phyloP scores from a whole-genome alignment of 2,329 filamentous ascomycete genomes.

The Colletotrichum sp. region DNA sequence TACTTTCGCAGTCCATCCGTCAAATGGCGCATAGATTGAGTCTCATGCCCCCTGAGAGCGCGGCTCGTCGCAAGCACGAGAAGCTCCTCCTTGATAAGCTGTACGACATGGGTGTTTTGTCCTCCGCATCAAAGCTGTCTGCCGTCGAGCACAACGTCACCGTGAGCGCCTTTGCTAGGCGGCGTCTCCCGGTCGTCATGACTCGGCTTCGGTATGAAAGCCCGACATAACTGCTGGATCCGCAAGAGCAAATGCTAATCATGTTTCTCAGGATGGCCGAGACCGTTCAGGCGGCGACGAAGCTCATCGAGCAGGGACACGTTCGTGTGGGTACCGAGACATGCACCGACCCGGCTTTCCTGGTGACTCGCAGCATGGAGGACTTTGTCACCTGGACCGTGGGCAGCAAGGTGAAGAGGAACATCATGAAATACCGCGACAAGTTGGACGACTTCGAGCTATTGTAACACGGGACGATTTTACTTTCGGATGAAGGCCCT shows the following conservation, averaged over 20 bases:
- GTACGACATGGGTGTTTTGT: slow-evolving; percentile 88
- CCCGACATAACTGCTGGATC: not conserved
- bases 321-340: slow-evolving; percentile 91
- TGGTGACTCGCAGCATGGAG: slow-evolving; percentile 89
- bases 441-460: slow-evolving; percentile 96
- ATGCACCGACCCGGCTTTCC: slow-evolving; percentile 85
- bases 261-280: slow-evolving; percentile 73
- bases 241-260: not conserved
- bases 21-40: slow-evolving; percentile 90
- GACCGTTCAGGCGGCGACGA: slow-evolving; percentile 82
- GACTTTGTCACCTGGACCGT: slow-evolving; percentile 98
- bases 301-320: slow-evolving; percentile 93
- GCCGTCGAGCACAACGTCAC: slow-evolving; percentile 89
- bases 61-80: slow-evolving; percentile 83
- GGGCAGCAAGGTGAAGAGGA: slow-evolving; percentile 95
- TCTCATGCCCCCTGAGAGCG: slow-evolving; percentile 79
- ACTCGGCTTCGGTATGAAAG: slow-evolving; percentile 66
- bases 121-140: slow-evolving; percentile 76
- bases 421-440: slow-evolving; percentile 93
- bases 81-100: slow-evolving; percentile 88
- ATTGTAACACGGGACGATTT: slow-evolving; percentile 54
- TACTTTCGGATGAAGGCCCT: slow-evolving; percentile 11
- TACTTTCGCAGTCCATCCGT: slow-evolving; percentile 69
- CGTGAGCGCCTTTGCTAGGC: slow-evolving; percentile 85
- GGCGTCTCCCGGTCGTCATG: slow-evolving; percentile 89